Evolutionary conservation across 352 stramenopile species (phyloP).

Genomic region (Pythium pyrilobum): DNA sequence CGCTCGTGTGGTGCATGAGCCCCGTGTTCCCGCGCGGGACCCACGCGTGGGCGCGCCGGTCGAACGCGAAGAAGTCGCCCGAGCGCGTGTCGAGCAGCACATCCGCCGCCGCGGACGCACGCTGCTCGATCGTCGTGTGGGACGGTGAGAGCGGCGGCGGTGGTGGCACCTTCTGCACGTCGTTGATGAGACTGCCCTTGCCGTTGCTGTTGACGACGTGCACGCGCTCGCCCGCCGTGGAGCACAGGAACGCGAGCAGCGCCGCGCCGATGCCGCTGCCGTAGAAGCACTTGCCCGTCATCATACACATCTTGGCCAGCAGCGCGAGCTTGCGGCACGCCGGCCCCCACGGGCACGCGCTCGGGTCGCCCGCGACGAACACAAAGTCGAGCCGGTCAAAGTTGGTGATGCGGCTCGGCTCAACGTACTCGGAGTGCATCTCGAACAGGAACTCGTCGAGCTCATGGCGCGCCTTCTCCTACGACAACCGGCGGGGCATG

Average conservation of each 20-base stretch:
- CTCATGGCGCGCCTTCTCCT: slow-evolving; percentile 57
- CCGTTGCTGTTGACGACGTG: slow-evolving; percentile 60
- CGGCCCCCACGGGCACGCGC: slow-evolving; percentile 53
- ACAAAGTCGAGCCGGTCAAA: slow-evolving; percentile 83
- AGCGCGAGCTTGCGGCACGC: slow-evolving; percentile 55
- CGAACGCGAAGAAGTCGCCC: slow-evolving; percentile 66
- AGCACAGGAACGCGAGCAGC: slow-evolving; percentile 63
- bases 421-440: slow-evolving; percentile 59
- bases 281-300: slow-evolving; percentile 82
- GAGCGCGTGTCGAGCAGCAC: slow-evolving; percentile 68
- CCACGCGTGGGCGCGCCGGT: slow-evolving; percentile 32
- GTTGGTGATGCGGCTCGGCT: slow-evolving; percentile 61
- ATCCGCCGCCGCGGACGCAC: slow-evolving; percentile 12
- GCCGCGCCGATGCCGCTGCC: slow-evolving; percentile 50
- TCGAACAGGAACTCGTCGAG: slow-evolving; percentile 79
- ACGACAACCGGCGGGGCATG: not conserved
- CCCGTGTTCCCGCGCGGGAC: slow-evolving; percentile 72
- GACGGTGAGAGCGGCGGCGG: slow-evolving; percentile 6
- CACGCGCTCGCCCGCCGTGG: slow-evolving; percentile 58
- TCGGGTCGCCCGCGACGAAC: slow-evolving; percentile 65
- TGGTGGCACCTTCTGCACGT: slow-evolving; percentile 33
- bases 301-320: slow-evolving; percentile 84
- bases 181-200: slow-evolving; percentile 38
- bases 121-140: not conserved
- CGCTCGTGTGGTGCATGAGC: slow-evolving; percentile 58